Percentiles rank a stretch among this genome's conserved stretches.
Conservation (phyloP, 768 basidiomycete species). For the Basidioascus undulatus region DNA sequence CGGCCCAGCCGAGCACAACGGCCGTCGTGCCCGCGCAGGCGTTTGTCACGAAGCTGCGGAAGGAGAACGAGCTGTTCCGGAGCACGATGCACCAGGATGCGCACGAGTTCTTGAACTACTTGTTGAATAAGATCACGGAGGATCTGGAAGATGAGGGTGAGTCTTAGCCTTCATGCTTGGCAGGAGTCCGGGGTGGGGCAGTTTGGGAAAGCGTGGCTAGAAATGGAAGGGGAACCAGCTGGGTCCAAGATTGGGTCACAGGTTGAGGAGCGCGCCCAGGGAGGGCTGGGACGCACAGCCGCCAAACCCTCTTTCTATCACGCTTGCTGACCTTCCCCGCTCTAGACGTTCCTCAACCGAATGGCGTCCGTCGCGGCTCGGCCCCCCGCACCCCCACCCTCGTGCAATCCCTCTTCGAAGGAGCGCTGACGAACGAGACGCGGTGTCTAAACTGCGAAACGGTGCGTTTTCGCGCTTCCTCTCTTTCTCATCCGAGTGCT, state of each 20-base stretch:
- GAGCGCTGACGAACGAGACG: constrained; percentile 83
- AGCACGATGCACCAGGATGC: constrained; percentile 92
- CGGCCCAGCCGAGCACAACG: constrained; percentile 46
- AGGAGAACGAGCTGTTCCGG: constrained; percentile 74
- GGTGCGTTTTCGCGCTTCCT: constrained; percentile 24
- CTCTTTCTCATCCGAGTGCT: background rate
- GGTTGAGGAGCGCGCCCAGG: too few species aligned
- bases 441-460: constrained; percentile 95
- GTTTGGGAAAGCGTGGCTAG: constrained; percentile 3
- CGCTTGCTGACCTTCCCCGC: too few species aligned
- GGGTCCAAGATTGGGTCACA: too few species aligned
- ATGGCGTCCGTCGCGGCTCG: too few species aligned
- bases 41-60: constrained; percentile 80
- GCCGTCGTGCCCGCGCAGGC: constrained; percentile 74
- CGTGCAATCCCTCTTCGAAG: constrained; percentile 85
- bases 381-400: too few species aligned
- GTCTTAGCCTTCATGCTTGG: constrained; percentile 27
- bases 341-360: too few species aligned
- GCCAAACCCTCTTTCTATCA: constrained; percentile 27
- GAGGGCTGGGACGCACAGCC: too few species aligned
- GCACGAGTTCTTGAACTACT: constrained; percentile 88
- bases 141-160: constrained; percentile 62
- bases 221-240: constrained; percentile 15
- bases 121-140: constrained; percentile 79
- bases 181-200: constrained; percentile 5